These are phyloP conservation scores for Aureobasidium pullulans DNA, from an alignment of 2,329 filamentous ascomycete genomes.

Conservation along the genomic window DNA sequence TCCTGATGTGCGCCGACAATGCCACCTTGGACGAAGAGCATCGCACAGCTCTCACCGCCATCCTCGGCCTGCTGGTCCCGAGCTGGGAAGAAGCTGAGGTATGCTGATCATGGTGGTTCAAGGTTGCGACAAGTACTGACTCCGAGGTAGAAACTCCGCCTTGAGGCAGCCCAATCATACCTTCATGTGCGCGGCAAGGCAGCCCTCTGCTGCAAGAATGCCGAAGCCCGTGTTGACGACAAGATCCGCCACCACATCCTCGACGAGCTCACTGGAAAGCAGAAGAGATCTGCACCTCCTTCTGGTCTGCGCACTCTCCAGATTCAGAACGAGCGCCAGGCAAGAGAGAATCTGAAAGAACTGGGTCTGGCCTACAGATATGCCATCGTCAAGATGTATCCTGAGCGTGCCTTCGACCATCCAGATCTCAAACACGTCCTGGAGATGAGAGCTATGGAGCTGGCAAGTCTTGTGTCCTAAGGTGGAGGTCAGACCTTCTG, in stretches of 20 bases:
- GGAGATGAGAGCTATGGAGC: neutral
- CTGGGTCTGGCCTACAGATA: conserved; percentile 1
- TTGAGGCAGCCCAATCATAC: neutral
- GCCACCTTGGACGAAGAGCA: neutral
- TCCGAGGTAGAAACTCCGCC: neutral
- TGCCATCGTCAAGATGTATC: neutral
- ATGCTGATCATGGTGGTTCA: neutral
- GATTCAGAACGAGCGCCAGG: neutral
- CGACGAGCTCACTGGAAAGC: neutral
- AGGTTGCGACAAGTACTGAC: too few relatives aligned
- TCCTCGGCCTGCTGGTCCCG: neutral
- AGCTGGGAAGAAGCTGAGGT: conserved; percentile 5
- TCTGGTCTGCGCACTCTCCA: neutral
- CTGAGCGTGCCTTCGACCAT: neutral
- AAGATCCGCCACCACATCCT: neutral
- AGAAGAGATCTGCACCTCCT: neutral
- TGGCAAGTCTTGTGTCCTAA: neutral
- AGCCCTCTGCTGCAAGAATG: neutral
- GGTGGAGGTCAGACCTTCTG: too few relatives aligned
- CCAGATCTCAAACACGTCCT: neutral
- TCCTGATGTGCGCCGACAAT: conserved; percentile 1
- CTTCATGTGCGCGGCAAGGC: conserved; percentile 4
- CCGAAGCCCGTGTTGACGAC: neutral
- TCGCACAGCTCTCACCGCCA: neutral
- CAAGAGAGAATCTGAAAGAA: neutral